A percentile compares a stretch with the other conserved stretches of the same genome.
These are phyloP conservation scores for Aspergillaceae sp. DNA, from an alignment of 2,329 filamentous ascomycete species.

Conservation along the genomic window DNA sequence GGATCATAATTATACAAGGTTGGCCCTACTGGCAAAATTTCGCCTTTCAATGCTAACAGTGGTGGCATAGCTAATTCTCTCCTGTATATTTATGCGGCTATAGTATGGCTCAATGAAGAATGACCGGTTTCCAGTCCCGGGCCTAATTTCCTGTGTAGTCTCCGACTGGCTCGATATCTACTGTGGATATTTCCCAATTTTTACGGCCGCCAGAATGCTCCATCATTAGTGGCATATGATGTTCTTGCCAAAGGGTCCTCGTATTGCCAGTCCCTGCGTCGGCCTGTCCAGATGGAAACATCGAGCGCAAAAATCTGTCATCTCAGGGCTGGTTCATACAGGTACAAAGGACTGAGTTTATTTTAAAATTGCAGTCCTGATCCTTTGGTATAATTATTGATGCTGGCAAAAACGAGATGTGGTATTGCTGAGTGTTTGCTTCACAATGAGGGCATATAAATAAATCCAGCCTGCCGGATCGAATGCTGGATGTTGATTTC, in stretches of 20 bases:
- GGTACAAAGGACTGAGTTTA: neutral
- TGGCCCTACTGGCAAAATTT: no score
- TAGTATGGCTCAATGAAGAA: slow-evolving; percentile 1
- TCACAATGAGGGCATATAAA: no score
- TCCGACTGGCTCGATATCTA: neutral
- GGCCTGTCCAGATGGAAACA: neutral
- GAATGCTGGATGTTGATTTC: no score
- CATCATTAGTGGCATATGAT: neutral
- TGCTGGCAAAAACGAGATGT: neutral
- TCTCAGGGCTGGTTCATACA: neutral
- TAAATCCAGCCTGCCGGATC: no score
- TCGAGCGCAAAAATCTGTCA: neutral
- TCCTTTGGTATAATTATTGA: neutral
- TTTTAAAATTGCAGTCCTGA: neutral
- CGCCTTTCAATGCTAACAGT: no score
- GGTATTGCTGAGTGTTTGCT: no score
- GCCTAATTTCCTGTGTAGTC: neutral
- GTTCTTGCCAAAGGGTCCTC: neutral
- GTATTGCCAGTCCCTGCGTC: neutral
- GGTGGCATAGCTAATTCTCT: no score
- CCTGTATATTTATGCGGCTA: neutral
- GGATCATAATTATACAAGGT: no score
- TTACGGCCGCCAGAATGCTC: neutral
- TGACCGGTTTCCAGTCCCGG: neutral
- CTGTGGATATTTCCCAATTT: neutral